A percentile compares a stretch with the other conserved stretches of the same genome.
These are phyloP conservation scores for Cucumis melo DNA, from an alignment of 306 rosid species.

Conservation along the genomic window DNA sequence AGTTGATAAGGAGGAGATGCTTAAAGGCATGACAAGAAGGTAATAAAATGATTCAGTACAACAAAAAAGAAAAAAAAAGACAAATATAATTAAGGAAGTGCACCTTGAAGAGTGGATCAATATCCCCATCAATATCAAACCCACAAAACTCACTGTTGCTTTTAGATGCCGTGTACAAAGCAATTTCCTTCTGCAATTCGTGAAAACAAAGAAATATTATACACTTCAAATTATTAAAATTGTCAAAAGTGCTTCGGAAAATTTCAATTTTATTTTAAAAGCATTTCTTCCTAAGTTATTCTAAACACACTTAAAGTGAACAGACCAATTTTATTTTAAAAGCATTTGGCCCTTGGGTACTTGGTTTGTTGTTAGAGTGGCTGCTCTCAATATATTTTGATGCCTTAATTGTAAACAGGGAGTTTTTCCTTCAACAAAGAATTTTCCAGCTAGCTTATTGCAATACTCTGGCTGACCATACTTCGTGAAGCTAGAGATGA, in stretches of 20 bases:
- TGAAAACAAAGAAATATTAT: conserved; percentile 3
- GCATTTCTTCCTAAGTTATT: too few relatives aligned
- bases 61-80: not conserved
- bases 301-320: not conserved
- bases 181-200: conserved; percentile 82
- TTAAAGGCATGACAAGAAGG: not conserved
- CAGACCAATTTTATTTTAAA: not conserved
- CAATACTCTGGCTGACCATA: not conserved
- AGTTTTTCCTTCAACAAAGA: too few relatives aligned
- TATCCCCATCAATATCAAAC: conserved; percentile 86
- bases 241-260: too few relatives aligned
- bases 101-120: conserved; percentile 90
- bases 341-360: too few relatives aligned
- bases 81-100: not conserved
- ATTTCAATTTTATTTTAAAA: too few relatives aligned
- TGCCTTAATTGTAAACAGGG: too few relatives aligned
- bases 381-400: too few relatives aligned
- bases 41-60: not conserved
- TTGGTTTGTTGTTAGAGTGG: too few relatives aligned
- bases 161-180: conserved; percentile 82
- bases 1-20: not conserved
- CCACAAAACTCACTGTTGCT: conserved; percentile 54
- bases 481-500: not conserved
- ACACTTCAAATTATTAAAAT: not conserved
- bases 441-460: too few relatives aligned